Conservation (phyloP, 176 grass and related monocot genomes). For the Oropetium thomaeum region DNA sequence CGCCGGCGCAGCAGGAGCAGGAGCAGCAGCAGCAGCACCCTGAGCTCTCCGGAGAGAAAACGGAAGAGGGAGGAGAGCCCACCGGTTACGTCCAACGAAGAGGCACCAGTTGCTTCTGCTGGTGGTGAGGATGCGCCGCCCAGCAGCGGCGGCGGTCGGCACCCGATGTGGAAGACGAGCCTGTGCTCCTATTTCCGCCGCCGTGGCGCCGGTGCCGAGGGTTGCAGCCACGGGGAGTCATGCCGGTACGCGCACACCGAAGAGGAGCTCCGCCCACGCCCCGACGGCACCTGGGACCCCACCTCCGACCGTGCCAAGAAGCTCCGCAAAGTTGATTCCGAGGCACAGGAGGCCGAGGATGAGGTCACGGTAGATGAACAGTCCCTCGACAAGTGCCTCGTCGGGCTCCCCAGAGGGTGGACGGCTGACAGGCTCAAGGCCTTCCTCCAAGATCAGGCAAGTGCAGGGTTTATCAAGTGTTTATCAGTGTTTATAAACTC, state of each 20-base stretch:
- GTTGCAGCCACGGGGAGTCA: conserved; percentile 73
- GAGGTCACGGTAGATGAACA: conserved; percentile 48
- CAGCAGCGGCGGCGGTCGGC: not conserved
- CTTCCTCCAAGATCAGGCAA: conserved; percentile 76
- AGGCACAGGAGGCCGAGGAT: conserved; percentile 24
- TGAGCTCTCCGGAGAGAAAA: conserved; percentile 49
- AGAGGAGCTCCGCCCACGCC: conserved; percentile 74
- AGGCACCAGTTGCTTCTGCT: not conserved
- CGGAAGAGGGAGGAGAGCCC: conserved; percentile 55
- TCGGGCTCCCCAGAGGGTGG: conserved; percentile 76
- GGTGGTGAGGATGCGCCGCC: not conserved
- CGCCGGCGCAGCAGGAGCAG: not conserved
- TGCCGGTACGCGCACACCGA: conserved; percentile 90
- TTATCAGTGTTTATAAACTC: not conserved
- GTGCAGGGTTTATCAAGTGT: too few species aligned
- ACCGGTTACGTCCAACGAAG: not conserved
- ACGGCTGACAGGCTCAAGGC: conserved; percentile 48
- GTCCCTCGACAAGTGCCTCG: conserved; percentile 73
- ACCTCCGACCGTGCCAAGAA: conserved; percentile 75
- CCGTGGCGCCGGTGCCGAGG: conserved; percentile 25
- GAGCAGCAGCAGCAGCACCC: not conserved
- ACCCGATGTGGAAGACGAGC: conserved; percentile 84
- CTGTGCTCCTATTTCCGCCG: conserved; percentile 81
- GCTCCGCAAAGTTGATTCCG: conserved; percentile 27
- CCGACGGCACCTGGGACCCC: conserved; percentile 84